Base-by-base conservation (phyloP, 1,139 yeast genomes). In the Scheffersomyces parashehatae region DNA sequence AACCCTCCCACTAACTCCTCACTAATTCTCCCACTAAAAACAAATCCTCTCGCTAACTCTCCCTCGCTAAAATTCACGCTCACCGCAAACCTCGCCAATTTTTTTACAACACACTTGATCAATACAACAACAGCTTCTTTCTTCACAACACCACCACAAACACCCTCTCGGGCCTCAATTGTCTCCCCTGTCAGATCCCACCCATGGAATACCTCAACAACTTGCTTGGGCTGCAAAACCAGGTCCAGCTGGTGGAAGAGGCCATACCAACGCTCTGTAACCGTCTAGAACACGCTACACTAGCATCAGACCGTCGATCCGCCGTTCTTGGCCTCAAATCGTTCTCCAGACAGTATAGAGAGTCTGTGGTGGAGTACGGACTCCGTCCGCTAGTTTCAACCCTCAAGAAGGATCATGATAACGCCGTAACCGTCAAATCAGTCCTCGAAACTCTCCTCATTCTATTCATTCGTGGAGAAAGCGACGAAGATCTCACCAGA, bases 261-360 rank as follows among this genome's bases (percentile, higher is more conserved):
- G 88, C 97, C 12, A 91, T 95, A 46, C 83, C 93, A 5, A 88
- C 95, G 5, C 72, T 93, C 43, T 88, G 97, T 56, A 96, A 95
- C 59, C 73, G 98, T 40, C 78, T 93, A 42, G 83, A 84, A 43
- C 91, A 93, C 66, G 84, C 98, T 4, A 85, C 87, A 1, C 66
- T 88, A 52, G 74, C 95, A 2, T 83, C 88, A 34, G 99, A 95
- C 64, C 75, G 98, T 51, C 72, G 96, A 43, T 93, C 97, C 1
- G 98, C 99, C 0, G 88, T 93, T 3, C 73, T 93, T 38, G 95
- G 96, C 0, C 71, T 95, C 51, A 91, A 93, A 60, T 89, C 96
- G 38, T 91, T 91, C 61, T 83, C 95, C 49, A 73, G 98, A 46
- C 91, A 89, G 57, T 89, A 86, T 62, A 73, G 99, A 53, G 99